Base-by-base conservation (phyloP, 768 basidiomycete genomes). In the Lactarius deliciosus region DNA sequence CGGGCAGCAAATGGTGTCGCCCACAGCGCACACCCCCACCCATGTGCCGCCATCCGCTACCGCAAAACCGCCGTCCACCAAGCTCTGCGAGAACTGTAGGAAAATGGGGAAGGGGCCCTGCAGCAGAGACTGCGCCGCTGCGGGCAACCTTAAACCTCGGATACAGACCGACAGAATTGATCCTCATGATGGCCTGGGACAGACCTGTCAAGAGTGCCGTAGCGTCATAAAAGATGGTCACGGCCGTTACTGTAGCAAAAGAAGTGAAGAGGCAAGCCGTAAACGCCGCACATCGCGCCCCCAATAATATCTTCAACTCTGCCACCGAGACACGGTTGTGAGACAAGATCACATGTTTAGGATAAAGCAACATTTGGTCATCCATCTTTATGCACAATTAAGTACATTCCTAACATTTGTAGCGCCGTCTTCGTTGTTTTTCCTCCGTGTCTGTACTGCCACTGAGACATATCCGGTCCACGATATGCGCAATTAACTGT, bases 161-260 rank as follows among this genome's bases (percentile, higher is more conserved):
- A 61, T 5, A 40, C 60, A 9, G 54, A 0, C 53, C 18, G 15
- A 22, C 15, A 61, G 3, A 13, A 28, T 2, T 5, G 5, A 1
- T 2, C 16, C 22, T 22, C 20, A 13, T 2, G 60, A 61, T 0
- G 32, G 15, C n/a, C 30, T 61, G n/a, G 16, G 7, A 8, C 34
- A 47, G 9, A 22, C 60, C n/a, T 61, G 60, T 15, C 57, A 64
- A 38, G 64, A 64, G 8, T 66, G 65, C 32, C 65, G 65, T 34
- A 38, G 60, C 28, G 20, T 47, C 10, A 62, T 62, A 34, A 34
- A 45, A n/a, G 54, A 56, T 0, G 10, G 16, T 6, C 11, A 16
- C 15, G 32, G 30, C n/a, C 45, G 7, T 50, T 66, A 57, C 56
- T 66, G 65, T 30, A 41, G 64, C 54, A 4, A 6, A 28, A 20